Evolutionary conservation across 1,284 basidiomycete genomes (phyloP), one percentile per base, ranked within the genome.

Genomic region (Irpex lacteus): DNA sequence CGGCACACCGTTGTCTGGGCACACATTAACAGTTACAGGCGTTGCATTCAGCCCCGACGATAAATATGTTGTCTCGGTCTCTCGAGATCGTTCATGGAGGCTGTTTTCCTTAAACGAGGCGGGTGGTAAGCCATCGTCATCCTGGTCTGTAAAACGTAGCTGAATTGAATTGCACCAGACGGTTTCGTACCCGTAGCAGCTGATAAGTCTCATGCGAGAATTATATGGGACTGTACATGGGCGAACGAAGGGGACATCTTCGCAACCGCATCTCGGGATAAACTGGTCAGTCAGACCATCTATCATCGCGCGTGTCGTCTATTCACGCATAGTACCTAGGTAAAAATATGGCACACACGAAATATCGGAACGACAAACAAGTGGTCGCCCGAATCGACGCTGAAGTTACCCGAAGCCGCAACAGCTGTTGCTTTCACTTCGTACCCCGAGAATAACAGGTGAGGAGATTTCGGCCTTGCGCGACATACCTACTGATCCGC

Each of bases 161-260:
- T 11, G 9, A 36, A 60, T 6, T 64, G 57, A 54, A 15, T 18
- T 13, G 15, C 7, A 56, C 34, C 21, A 68, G 60, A 70, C 83
- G 91, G 84, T 1, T 95, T 87, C 72, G 69, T 79, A 13, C 84
- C 89, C 0, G 70, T 89, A 11, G 85, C 86, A 4, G 83, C 86
- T 7, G 88, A 96, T 67, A 95, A 94, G 75, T 89, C 94, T 0
- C 97, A 99, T 76, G 85, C 87, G 0, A 86, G 98, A 37, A 98
- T 99, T 72, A 91, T 99, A 49, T 97, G 98, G 94, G 98, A 99
- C 74, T 93, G 90, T 70, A 86, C 88, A 21, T 99, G 96, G 94
- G 81, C 89, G 1, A 71, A 74, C 1, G 88, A 92, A 69, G 86
- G 86, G 4, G 83, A 88, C 65, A 70, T 89, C 5, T 99, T 99